Base-by-base conservation (phyloP, 768 basidiomycete genomes). In the Fibroporia radiculosa region DNA sequence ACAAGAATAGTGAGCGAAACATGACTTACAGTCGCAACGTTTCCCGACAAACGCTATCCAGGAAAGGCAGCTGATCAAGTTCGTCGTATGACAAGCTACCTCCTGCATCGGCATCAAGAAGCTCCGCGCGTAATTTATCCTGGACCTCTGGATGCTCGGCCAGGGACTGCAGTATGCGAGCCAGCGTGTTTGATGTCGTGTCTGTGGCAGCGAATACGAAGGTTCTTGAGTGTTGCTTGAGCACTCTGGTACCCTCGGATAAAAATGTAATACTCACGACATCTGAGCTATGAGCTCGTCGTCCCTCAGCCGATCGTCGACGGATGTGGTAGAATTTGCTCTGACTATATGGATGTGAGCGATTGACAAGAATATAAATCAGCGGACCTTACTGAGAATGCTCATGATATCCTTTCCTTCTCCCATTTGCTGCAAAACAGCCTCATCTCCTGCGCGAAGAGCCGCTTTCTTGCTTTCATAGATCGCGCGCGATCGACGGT, bases 361-460 rank as follows among this genome's bases (percentile, higher is more conserved):
- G n/a, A n/a, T 7, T 14, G n/a, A 19, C 25, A 14, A 19, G 6
- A 4, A 12, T 6, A 39, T 39, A n/a, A n/a, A 8, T 10, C 6
- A 39, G 25, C 7, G 23, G 10, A n/a, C 10, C 72, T 53, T 50
- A 76, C 75, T 54, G 31, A 77, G 60, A 27, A 72, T 60, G 45
- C 69, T 55, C 44, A 55, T 52, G 13, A 55, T 37, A 25, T 56
- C 54, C 25, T 52, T 52, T 3, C 54, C 51, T n/a, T 48, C 48
- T 4, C 43, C 54, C 1, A 56, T 39, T 19, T 45, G 42, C 2
- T 40, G 12, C 34, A 32, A 26, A 16, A 50, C 4, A 0, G 45
- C 48, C 14, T 49, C 48, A 19, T 53, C 54, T 3, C 49, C 54
- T 24, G 16, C 14, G n/a, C 33, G 20, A 8, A 48, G 25, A 1